phyloP scores from a whole-genome alignment of 257 asterid genomes.

The Scutellaria galericulata region DNA sequence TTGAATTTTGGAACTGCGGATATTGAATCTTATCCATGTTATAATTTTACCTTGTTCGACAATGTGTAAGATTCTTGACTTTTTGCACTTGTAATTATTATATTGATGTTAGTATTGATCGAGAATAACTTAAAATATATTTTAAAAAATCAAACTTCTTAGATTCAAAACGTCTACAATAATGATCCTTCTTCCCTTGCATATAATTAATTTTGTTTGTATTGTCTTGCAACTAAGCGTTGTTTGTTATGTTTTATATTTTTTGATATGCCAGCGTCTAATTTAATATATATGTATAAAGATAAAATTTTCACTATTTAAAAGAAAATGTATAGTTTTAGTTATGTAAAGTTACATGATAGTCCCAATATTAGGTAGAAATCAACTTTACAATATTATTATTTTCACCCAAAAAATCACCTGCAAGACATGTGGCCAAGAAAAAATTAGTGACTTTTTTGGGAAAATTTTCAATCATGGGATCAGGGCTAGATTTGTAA shows the following conservation, averaged over 20 bases:
- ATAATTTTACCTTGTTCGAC: conserved; percentile 11
- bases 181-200: background rate
- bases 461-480: too few species aligned
- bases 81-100: conserved; percentile 17
- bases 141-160: background rate
- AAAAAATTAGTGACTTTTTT: too few species aligned
- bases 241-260: background rate
- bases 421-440: too few species aligned
- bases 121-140: background rate
- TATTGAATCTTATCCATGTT: conserved; percentile 13
- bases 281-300: background rate
- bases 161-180: background rate
- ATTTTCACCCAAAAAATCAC: too few species aligned
- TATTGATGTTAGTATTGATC: background rate
- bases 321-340: too few species aligned
- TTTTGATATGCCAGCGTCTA: background rate
- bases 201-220: background rate
- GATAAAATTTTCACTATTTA: too few species aligned
- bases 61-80: conserved; percentile 20
- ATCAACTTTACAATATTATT: too few species aligned
- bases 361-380: too few species aligned
- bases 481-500: too few species aligned
- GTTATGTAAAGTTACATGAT: too few species aligned
- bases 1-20: conserved; percentile 10
- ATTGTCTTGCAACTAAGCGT: background rate